These are phyloP conservation scores for Starmera stellimalicola DNA, from an alignment of 1,139 yeast genomes.

Conservation along the genomic window DNA sequence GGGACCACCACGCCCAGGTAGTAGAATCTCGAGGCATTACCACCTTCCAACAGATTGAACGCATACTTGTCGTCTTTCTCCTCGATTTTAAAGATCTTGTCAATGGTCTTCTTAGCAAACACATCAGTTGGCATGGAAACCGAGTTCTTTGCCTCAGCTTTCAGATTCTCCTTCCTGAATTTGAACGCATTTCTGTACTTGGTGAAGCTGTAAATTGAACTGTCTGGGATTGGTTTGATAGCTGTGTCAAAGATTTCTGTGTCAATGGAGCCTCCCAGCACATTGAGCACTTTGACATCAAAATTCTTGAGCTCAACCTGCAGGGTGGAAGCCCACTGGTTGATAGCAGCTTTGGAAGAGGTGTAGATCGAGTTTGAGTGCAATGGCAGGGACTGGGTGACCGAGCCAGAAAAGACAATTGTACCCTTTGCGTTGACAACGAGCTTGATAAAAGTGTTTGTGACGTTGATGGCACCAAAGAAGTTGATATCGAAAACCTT, in stretches of 20 bases:
- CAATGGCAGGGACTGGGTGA: constrained; percentile 48
- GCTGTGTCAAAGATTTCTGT: constrained; percentile 40
- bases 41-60: constrained; percentile 17
- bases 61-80: constrained; percentile 8
- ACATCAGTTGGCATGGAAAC: constrained; percentile 17
- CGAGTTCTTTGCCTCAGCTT: constrained; percentile 41
- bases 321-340: constrained; percentile 45
- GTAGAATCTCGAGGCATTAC: constrained; percentile 8
- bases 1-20: constrained; percentile 4
- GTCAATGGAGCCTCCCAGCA: constrained; percentile 49
- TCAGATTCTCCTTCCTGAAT: constrained; percentile 24
- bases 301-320: constrained; percentile 54
- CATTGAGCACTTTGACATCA: constrained; percentile 51
- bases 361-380: constrained; percentile 52
- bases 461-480: constrained; percentile 47
- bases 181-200: constrained; percentile 31
- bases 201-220: constrained; percentile 36
- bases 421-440: constrained; percentile 52
- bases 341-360: constrained; percentile 56
- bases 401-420: constrained; percentile 58
- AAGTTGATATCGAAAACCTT: constrained; percentile 52
- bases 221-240: constrained; percentile 28
- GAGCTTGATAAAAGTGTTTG: constrained; percentile 42
- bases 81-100: constrained; percentile 8
- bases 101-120: constrained; percentile 15